These are phyloP conservation scores for Kodamaea fungicola DNA, from an alignment of 1,139 yeast genomes.

Conservation along the genomic window DNA sequence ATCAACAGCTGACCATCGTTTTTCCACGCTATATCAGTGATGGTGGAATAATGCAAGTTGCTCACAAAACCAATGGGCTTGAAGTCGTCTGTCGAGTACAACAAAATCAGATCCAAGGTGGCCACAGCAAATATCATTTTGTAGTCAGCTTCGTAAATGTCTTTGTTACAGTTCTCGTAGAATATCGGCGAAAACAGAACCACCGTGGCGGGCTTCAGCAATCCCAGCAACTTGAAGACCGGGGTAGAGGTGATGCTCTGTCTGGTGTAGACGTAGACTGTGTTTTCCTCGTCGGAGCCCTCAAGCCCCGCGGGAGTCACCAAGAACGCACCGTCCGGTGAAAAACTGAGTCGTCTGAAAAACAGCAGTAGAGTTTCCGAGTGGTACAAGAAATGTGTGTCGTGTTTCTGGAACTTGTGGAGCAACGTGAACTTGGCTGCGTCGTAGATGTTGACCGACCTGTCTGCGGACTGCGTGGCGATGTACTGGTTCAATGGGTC, in stretches of 20 bases:
- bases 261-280: constrained; percentile 76
- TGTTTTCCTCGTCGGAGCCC: constrained; percentile 34
- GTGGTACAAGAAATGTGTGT: constrained; percentile 55
- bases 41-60: constrained; percentile 80
- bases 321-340: constrained; percentile 84
- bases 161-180: constrained; percentile 35
- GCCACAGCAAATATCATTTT: constrained; percentile 90
- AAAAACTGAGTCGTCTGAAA: constrained; percentile 77
- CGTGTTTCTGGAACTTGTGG: constrained; percentile 22
- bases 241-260: constrained; percentile 67
- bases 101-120: constrained; percentile 78
- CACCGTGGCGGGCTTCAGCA: constrained; percentile 81
- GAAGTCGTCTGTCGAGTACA: constrained; percentile 73
- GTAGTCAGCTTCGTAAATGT: constrained; percentile 56
- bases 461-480: constrained; percentile 88
- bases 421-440: constrained; percentile 8
- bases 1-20: constrained; percentile 68
- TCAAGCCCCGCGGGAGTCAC: constrained; percentile 74
- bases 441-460: constrained; percentile 66
- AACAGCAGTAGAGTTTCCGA: constrained; percentile 87
- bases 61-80: constrained; percentile 72
- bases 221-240: constrained; percentile 72
- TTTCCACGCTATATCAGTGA: constrained; percentile 88
- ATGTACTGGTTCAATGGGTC: constrained; percentile 77
- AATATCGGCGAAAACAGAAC: constrained; percentile 69